phyloP scores from a whole-genome alignment of 2,329 filamentous ascomycete species.

The Paecilomyces variotii region DNA sequence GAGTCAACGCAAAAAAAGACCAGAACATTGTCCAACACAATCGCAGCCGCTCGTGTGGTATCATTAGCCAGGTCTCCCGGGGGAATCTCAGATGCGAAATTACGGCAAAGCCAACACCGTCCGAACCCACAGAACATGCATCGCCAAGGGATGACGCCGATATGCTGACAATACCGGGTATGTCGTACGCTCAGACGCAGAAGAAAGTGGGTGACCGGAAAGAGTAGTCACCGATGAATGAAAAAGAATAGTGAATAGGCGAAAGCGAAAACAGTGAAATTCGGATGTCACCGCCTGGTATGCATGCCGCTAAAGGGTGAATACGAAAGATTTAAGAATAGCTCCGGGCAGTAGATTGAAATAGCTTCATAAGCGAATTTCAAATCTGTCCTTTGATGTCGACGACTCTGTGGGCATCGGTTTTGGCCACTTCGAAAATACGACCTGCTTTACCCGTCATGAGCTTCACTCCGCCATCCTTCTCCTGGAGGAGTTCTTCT shows the following conservation, averaged over 20 bases:
- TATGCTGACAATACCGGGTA: background rate
- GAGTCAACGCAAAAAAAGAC: background rate
- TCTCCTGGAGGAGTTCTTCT: constrained; percentile 68
- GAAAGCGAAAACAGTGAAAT: constrained; percentile 2
- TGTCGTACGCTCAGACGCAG: background rate
- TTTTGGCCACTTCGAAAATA: constrained; percentile 66
- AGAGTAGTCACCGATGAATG: background rate
- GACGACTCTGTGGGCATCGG: constrained; percentile 71
- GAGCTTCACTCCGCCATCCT: constrained; percentile 64
- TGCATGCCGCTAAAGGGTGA: background rate
- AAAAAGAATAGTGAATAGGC: constrained; percentile 4
- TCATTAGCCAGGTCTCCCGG: background rate
- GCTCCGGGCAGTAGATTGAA: background rate
- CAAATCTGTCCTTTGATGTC: constrained; percentile 94
- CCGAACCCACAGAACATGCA: background rate
- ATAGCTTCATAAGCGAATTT: constrained; percentile 6
- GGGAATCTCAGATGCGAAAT: background rate
- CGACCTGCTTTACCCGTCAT: constrained; percentile 63
- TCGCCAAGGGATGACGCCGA: background rate
- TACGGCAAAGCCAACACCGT: background rate
- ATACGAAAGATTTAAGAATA: background rate
- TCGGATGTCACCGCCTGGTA: background rate
- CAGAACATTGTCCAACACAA: background rate
- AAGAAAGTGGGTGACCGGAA: background rate
- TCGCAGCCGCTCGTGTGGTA: background rate